Evolutionary conservation across 2,329 filamentous ascomycete species (phyloP), one percentile per base, ranked within the genome.

Genomic region (Aspergillus brasiliensis): DNA sequence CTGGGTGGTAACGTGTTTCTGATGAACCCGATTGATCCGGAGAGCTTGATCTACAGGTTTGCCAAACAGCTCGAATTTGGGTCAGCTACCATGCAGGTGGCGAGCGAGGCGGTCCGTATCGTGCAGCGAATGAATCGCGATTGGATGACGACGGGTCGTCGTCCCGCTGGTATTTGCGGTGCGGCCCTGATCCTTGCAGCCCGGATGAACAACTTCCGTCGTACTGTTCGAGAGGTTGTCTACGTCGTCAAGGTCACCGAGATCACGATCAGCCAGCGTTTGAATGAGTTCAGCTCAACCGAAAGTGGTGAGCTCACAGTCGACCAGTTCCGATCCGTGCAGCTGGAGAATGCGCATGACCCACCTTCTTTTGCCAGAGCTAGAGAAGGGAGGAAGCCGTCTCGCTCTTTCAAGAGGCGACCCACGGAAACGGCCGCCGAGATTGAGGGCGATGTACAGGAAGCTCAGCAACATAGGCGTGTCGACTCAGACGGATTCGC

Each of bases 171-270:
- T 66, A 89, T 98, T 57, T 97, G 93, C 74, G 95, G 95, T 62
- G 95, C 95, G 11, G 96, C 93, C 66, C 84, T 99, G 51, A 91
- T 99, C 62, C 89, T 99, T 74, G 95, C 95, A 6, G 94, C 95
- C 8, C 90, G 95, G 55, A 98, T 98, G 90, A 96, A 97, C 83
- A 98, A 98, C 76, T 99, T 96, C 73, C 90, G 94, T 47, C 88
- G 95, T 17, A 97, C 92, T 0, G 88, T 96, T 11, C 87, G 92
- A 28, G 95, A 99, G 77, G 91, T 99, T 8, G 94, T 98, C n/a
- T 98, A 97, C 73, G 91, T 97, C 38, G 94, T 97, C 73, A 98
- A 97, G 73, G 93, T 98, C 53, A 96, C 93, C 44, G 96, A 96
- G 65, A 86, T 92, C 62, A 99, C 95, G 7, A 92, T 99, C 61